Conservation (phyloP, 192 early-diverging fungal species). For the Gryganskiella cystojenkinii region DNA sequence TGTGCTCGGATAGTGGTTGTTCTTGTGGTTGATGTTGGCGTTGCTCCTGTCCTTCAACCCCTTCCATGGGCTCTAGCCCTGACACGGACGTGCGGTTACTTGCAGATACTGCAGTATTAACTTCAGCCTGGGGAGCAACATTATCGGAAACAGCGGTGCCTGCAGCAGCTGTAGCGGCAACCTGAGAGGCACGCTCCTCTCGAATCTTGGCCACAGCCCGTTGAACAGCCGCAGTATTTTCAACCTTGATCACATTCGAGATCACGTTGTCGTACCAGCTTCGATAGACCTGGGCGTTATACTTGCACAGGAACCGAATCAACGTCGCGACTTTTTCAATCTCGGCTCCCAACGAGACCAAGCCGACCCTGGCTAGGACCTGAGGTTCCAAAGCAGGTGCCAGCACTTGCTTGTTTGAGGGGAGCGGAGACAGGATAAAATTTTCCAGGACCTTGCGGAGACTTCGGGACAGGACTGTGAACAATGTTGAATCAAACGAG, state of each 20-base stretch:
- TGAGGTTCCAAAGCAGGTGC: conserved; percentile 21
- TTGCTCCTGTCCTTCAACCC: too few relatives aligned
- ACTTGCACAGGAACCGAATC: conserved; percentile 60
- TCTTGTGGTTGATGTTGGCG: too few relatives aligned
- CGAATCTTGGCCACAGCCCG: too few relatives aligned
- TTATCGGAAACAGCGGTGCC: too few relatives aligned
- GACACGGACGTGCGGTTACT: too few relatives aligned
- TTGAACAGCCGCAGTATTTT: neutral
- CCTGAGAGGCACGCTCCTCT: too few relatives aligned
- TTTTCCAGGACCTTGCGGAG: conserved; percentile 47
- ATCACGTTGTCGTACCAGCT: conserved; percentile 61
- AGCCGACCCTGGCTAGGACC: conserved; percentile 58
- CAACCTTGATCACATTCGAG: neutral
- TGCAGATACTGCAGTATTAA: too few relatives aligned
- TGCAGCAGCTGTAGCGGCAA: too few relatives aligned
- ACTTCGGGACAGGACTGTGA: conserved; percentile 61
- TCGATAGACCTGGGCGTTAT: conserved; percentile 70
- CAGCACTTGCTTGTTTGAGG: neutral
- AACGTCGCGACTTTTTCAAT: conserved; percentile 57
- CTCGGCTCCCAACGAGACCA: conserved; percentile 60
- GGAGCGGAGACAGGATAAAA: conserved; percentile 7
- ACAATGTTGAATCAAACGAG: conserved; percentile 64
- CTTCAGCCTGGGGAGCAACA: too few relatives aligned
- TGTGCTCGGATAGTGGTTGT: too few relatives aligned
- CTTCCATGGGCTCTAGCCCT: too few relatives aligned